Evolutionary conservation across 1,139 yeast genomes (phyloP).

Genomic region (Yamadazyma oceani): DNA sequence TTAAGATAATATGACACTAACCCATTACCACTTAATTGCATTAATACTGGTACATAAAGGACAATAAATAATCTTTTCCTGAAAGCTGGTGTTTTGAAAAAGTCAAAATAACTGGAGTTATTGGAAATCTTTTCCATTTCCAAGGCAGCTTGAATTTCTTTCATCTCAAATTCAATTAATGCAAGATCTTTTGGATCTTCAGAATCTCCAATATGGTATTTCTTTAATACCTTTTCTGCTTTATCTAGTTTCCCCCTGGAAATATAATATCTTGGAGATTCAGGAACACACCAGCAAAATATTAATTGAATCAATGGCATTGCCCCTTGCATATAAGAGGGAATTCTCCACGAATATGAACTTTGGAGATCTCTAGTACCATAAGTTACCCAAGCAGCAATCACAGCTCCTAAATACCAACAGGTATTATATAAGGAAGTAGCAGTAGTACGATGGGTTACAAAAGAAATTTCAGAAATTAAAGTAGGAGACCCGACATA

Average conservation of each 20-base stretch:
- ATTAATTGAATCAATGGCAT: slow-evolving; percentile 27
- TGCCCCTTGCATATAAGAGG: slow-evolving; percentile 44
- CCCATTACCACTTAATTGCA: slow-evolving; percentile 53
- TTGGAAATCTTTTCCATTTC: slow-evolving; percentile 29
- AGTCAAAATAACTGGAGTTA: slow-evolving; percentile 33
- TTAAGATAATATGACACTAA: slow-evolving; percentile 51
- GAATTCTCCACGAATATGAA: slow-evolving; percentile 43
- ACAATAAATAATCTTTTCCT: slow-evolving; percentile 44
- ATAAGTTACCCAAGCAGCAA: slow-evolving; percentile 50
- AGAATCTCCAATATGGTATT: slow-evolving; percentile 39
- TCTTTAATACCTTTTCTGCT: slow-evolving; percentile 41
- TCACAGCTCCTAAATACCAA: slow-evolving; percentile 52
- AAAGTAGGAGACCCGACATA: slow-evolving; percentile 38
- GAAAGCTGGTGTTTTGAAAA: slow-evolving; percentile 34
- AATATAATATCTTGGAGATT: slow-evolving; percentile 47
- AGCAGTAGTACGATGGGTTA: slow-evolving; percentile 44
- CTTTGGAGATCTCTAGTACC: slow-evolving; percentile 23
- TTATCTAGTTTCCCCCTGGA: slow-evolving; percentile 35
- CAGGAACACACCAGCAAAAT: slow-evolving; percentile 40
- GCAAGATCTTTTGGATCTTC: slow-evolving; percentile 20
- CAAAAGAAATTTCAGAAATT: slow-evolving; percentile 44
- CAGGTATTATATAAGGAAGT: slow-evolving; percentile 48
- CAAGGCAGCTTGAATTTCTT: slow-evolving; percentile 42
- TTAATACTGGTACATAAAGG: slow-evolving; percentile 32
- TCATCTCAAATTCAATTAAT: slow-evolving; percentile 43